Evolutionary conservation across 176 grass and related monocot species (phyloP).

Genomic region (Leersia perrieri): DNA sequence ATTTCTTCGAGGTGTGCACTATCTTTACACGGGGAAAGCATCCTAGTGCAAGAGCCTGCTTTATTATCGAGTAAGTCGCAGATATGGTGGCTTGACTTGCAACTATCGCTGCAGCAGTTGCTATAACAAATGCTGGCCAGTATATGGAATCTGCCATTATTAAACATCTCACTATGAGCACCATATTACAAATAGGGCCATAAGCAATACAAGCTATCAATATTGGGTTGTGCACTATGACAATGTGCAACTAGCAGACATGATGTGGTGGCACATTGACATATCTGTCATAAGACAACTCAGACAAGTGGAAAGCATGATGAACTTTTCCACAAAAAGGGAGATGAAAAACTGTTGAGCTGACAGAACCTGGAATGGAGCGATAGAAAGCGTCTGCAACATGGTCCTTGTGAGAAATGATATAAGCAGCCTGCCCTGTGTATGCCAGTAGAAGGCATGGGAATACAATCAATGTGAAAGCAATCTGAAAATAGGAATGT

Average conservation of each 20-base stretch:
- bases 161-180: conserved; percentile 24
- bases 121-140: conserved; percentile 90
- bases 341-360: not conserved
- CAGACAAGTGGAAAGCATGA: conserved; percentile 15
- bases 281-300: conserved; percentile 12
- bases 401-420: conserved; percentile 64
- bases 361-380: conserved; percentile 85
- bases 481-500: conserved; percentile 59
- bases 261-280: conserved; percentile 24
- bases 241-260: conserved; percentile 26
- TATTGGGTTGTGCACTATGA: conserved; percentile 3
- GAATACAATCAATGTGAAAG: conserved; percentile 92
- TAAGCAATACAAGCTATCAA: not conserved
- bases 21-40: conserved; percentile 95
- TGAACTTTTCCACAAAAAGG: not conserved
- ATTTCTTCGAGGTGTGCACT: conserved; percentile 96
- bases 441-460: conserved; percentile 96
- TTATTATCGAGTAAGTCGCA: conserved; percentile 97
- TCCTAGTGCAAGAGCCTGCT: conserved; percentile 86
- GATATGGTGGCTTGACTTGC: conserved; percentile 98
- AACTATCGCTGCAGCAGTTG: conserved; percentile 87
- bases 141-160: conserved; percentile 72
- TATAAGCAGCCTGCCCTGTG: conserved; percentile 91
- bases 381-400: conserved; percentile 81
- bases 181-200: conserved; percentile 13